Base-by-base conservation (phyloP, 2,329 filamentous ascomycete genomes). In the Fusarium beomiforme region DNA sequence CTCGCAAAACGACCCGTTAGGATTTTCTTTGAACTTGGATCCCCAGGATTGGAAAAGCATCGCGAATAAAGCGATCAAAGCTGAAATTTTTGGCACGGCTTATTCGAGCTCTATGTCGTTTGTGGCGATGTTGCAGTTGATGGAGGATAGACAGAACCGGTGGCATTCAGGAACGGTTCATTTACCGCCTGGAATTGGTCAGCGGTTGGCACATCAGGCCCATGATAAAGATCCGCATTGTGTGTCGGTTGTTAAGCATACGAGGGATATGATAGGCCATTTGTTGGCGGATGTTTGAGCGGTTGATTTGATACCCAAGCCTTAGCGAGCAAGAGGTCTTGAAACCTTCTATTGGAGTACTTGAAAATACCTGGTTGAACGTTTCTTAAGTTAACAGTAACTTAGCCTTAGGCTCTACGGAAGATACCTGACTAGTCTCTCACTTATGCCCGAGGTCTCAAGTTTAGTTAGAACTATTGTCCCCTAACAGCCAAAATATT, bases 201-300 rank as follows among this genome's bases (percentile, higher is more conserved):
- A 46, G 17, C 42, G 39, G 7, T 24, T 65, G 53, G 33, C 51
- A 6, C 65, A 71, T 36, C 69, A 72, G 36, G 46, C 42, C 14
- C 57, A 64, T 34, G 67, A 60, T 23, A 73, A 73, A 26, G 75
- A 77, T 19, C 75, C 75, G 2, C 55, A 70, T 51, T 76, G 75
- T 31, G 70, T 76, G 5, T 72, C 58, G 46, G 23, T 76, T 23
- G 63, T 76, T 8, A 77, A 69, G n/a, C 75, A 76, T 41, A 75
- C 73, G 1, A 76, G 59, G 42, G 64, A 49, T 13, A 67, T 74
- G 57, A 63, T 77, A 31, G 34, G 41, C 2, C 50, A 72, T 3
- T 21, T 72, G 6, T 14, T 68, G 19, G 19, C n/a, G 6, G 69
- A 72, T n/a, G 36, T n/a, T 39, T 72, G 56, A 71, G 23, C 19